Percentiles rank a stretch among this genome's conserved stretches.
phyloP scores from a whole-genome alignment of 306 rosid genomes.

The Vigna angularis region DNA sequence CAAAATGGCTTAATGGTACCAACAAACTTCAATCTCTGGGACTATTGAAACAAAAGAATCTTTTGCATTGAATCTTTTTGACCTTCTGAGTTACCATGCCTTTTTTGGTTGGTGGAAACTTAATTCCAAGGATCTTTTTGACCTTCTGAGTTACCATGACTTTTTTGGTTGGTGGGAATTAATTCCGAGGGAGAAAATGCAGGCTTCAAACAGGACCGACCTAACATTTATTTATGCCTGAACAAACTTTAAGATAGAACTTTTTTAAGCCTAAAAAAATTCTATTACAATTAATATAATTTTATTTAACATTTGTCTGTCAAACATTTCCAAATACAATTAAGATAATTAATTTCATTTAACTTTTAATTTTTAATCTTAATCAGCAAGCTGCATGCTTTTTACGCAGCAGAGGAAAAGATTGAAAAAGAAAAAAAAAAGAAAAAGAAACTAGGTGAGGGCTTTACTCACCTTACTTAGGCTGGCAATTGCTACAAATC shows the following conservation, averaged over 20 bases:
- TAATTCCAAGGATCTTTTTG: not conserved
- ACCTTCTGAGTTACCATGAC: not conserved
- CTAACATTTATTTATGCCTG: not conserved
- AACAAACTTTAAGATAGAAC: not conserved
- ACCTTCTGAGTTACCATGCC: not conserved
- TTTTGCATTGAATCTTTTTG: slow-evolving; percentile 11
- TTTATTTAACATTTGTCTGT: not conserved
- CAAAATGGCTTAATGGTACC: not conserved
- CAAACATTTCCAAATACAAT: not conserved
- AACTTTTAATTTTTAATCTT: not conserved
- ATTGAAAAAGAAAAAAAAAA: not conserved
- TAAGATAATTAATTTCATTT: not conserved
- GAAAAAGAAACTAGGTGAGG: too few relatives aligned
- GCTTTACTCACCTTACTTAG: too few relatives aligned
- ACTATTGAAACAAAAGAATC: not conserved
- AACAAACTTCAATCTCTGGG: not conserved
- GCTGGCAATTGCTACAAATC: not conserved
- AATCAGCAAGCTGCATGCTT: not conserved
- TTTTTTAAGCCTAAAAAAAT: not conserved
- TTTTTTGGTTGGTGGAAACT: slow-evolving; percentile 5
- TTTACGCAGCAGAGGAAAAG: not conserved
- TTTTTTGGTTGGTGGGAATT: slow-evolving; percentile 2
- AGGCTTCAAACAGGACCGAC: not conserved
- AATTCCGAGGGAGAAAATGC: not conserved
- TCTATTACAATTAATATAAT: not conserved